These are phyloP conservation scores for Thalassiosira delicatula DNA, from an alignment of 352 stramenopile species.

Conservation along the genomic window DNA sequence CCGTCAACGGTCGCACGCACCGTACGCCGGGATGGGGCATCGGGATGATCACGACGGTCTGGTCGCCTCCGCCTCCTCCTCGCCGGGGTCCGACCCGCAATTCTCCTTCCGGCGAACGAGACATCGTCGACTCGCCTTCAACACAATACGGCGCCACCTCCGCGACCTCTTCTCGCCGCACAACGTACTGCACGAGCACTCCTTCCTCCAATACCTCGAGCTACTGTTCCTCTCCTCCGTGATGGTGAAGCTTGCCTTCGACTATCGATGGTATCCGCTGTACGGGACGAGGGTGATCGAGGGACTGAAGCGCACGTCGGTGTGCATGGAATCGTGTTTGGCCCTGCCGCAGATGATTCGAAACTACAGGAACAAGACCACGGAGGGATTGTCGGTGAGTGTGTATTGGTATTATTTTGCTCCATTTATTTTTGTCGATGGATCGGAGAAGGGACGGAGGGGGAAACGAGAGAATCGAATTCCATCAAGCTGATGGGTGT, in stretches of 20 bases:
- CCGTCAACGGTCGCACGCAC: slow-evolving; percentile 83
- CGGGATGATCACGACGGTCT: slow-evolving; percentile 76
- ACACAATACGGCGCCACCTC: slow-evolving; percentile 32
- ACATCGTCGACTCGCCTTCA: no score
- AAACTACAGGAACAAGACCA: slow-evolving; percentile 52
- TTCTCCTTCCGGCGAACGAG: no score
- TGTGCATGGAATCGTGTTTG: slow-evolving; percentile 60
- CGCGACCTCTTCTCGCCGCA: slow-evolving; percentile 45
- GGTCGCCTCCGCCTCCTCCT: no score
- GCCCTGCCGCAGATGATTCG: slow-evolving; percentile 54
- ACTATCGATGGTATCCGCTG: slow-evolving; percentile 58
- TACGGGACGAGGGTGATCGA: slow-evolving; percentile 51
- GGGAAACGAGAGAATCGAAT: no score
- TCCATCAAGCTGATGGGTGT: no score
- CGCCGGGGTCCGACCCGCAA: no score
- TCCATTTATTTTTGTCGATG: background rate
- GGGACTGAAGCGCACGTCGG: slow-evolving; percentile 47
- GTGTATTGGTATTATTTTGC: background rate
- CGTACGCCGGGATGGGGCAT: slow-evolving; percentile 77
- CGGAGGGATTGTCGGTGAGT: slow-evolving; percentile 51
- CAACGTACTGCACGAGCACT: slow-evolving; percentile 53
- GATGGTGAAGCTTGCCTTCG: slow-evolving; percentile 47
- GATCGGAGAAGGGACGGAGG: no score
- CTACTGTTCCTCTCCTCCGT: slow-evolving; percentile 50
- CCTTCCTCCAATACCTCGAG: slow-evolving; percentile 56